Percentiles rank a stretch among this genome's conserved stretches.
Conservation (phyloP, 345 rosid species). For the Camelina neglecta region DNA sequence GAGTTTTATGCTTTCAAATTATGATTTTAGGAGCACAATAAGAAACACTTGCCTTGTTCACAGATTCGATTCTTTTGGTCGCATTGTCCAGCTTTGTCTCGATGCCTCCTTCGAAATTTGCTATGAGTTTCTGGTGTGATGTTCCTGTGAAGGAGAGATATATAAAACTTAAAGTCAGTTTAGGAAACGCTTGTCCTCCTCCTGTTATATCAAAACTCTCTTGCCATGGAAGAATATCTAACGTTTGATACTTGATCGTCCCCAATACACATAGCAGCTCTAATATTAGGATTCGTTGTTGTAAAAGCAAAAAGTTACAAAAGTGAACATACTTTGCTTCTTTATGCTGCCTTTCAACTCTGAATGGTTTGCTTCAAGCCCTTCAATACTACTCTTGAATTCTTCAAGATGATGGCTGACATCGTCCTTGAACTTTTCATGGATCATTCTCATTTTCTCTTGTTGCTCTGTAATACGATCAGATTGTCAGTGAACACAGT, state of each 20-base stretch:
- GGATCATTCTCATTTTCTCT: constrained; percentile 68
- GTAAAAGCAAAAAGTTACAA: neutral
- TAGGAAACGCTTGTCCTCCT: neutral
- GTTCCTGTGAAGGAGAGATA: constrained; percentile 55
- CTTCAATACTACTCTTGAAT: constrained; percentile 61
- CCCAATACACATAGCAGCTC: neutral
- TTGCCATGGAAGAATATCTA: constrained; percentile 11
- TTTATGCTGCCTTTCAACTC: constrained; percentile 70
- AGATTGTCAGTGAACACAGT: constrained; percentile 23
- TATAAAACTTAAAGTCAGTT: constrained; percentile 11
- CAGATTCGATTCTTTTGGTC: constrained; percentile 59
- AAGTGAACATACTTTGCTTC: constrained; percentile 72
- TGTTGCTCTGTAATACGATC: constrained; percentile 63
- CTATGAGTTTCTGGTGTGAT: constrained; percentile 68
- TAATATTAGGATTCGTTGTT: no score
- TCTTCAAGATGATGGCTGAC: constrained; percentile 62
- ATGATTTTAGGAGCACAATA: constrained; percentile 6
- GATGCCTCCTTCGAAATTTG: constrained; percentile 68
- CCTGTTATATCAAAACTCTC: constrained; percentile 19
- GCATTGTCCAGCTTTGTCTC: constrained; percentile 66
- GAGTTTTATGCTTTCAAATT: neutral
- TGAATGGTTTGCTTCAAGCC: constrained; percentile 62
- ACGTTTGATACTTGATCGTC: neutral
- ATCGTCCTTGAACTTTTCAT: constrained; percentile 72
- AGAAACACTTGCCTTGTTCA: constrained; percentile 67